A percentile compares a stretch with the other conserved stretches of the same genome.
Conservation (phyloP, 1,139 yeast species). For the Nakaseomyces bracarensis region DNA sequence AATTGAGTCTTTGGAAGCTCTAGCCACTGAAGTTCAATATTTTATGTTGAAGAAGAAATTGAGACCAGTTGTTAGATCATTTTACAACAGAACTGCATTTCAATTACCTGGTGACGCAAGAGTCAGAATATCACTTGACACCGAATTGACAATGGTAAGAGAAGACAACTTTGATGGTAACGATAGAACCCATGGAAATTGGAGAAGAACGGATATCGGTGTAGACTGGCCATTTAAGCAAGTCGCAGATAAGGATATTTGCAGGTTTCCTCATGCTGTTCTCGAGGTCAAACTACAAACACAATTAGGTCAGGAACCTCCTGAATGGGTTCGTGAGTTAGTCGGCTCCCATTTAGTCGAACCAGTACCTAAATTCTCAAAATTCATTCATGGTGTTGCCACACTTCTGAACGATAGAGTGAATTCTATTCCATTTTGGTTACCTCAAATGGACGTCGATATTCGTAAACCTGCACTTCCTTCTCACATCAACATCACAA, state of each 20-base stretch:
- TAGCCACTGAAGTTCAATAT: conserved; percentile 90
- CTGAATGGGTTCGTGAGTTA: conserved; percentile 90
- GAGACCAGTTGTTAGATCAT: conserved; percentile 92
- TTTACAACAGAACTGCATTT: conserved; percentile 96
- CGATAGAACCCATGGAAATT: conserved; percentile 83
- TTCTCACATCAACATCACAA: conserved; percentile 33
- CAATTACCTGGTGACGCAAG: conserved; percentile 98
- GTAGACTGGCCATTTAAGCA: conserved; percentile 92
- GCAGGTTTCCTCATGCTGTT: conserved; percentile 94
- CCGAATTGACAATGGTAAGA: conserved; percentile 91
- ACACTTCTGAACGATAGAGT: conserved; percentile 75
- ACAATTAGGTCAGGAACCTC: conserved; percentile 97
- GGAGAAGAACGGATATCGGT: conserved; percentile 98
- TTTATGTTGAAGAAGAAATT: conserved; percentile 72
- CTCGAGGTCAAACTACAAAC: conserved; percentile 95
- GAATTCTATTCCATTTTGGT: conserved; percentile 87
- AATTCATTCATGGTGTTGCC: conserved; percentile 94
- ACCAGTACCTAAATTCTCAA: conserved; percentile 95
- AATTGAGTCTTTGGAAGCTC: conserved; percentile 81
- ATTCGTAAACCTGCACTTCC: conserved; percentile 79
- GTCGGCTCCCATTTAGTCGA: conserved; percentile 89
- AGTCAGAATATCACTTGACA: conserved; percentile 93
- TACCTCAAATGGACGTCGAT: conserved; percentile 96
- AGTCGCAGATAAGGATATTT: conserved; percentile 72
- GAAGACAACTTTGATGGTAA: conserved; percentile 93